Conservation (phyloP, 495 filamentous ascomycete genomes). For the Hyaloscypha finlandica region DNA sequence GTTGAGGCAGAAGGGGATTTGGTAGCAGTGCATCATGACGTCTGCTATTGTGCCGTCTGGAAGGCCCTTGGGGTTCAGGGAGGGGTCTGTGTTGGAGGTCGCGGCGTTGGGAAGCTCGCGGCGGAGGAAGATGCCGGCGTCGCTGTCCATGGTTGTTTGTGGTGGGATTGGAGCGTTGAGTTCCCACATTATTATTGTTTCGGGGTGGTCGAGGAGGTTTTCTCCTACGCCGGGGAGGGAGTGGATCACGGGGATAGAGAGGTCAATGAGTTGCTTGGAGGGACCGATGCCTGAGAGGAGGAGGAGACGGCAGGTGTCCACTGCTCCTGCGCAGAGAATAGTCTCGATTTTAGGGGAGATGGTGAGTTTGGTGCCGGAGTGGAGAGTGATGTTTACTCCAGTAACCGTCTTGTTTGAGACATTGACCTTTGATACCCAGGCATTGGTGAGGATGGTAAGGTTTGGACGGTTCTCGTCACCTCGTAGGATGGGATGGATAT, state of each 20-base stretch:
- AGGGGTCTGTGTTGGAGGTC: slow-evolving; percentile 37
- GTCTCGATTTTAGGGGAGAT: slow-evolving; percentile 68
- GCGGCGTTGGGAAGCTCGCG: slow-evolving; percentile 66
- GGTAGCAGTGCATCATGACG: slow-evolving; percentile 92
- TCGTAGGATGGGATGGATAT: slow-evolving; percentile 80
- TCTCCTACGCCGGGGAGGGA: slow-evolving; percentile 78
- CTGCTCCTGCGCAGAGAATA: slow-evolving; percentile 75
- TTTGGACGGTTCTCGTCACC: slow-evolving; percentile 77
- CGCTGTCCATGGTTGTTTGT: slow-evolving; percentile 83
- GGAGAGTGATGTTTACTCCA: slow-evolving; percentile 65
- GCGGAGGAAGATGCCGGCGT: slow-evolving; percentile 81
- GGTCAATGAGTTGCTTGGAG: slow-evolving; percentile 57
- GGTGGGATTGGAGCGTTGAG: slow-evolving; percentile 72
- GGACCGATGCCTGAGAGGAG: slow-evolving; percentile 79
- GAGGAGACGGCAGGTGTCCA: slow-evolving; percentile 51
- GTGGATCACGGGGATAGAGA: slow-evolving; percentile 68
- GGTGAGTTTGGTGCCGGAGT: slow-evolving; percentile 61
- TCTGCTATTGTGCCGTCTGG: slow-evolving; percentile 71
- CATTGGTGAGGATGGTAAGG: slow-evolving; percentile 75
- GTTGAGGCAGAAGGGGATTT: slow-evolving; percentile 79
- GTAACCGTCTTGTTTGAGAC: slow-evolving; percentile 62
- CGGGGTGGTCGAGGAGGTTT: slow-evolving; percentile 64
- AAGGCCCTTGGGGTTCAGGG: slow-evolving; percentile 33
- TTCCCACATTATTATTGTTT: slow-evolving; percentile 65
- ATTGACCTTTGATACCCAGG: slow-evolving; percentile 78